Evolutionary conservation across 495 filamentous ascomycete species (phyloP), one percentile per base, ranked within the genome.

Genomic region (Aspergillus steynii): DNA sequence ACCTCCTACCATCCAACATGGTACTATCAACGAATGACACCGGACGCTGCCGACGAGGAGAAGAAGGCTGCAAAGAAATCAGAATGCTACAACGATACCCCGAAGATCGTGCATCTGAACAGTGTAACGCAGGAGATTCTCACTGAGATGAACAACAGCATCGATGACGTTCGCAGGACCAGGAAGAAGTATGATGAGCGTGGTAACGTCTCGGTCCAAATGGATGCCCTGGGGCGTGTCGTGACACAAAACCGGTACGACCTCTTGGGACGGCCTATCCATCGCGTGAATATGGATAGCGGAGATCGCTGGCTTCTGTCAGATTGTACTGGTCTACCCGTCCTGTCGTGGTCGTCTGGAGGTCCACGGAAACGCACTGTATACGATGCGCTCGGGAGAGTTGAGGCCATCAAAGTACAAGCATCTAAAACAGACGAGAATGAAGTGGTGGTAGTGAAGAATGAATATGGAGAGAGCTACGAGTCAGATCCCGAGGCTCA

Each of bases 161-260:
- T 42, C 20, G 25, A 27, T 1, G 55, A 29, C 4, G 58, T 26
- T 28, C 58, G 50, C 29, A 28, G 8, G 5, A 60, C 65, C 1
- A 55, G 61, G 1, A 34, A 7, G 4, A 4, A 20, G 2, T 59
- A 62, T 14, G 66, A 73, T 32, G 61, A 68, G n/a, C 20, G 53
- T 20, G 70, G 70, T 5, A 59, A 77, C 61, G 57, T 67, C 53
- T 31, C 58, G 45, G 25, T 59, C 64, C 59, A 71, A 55, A 45
- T 58, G 50, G 71, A 74, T 61, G 62, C 64, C 8, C 29, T 50
- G 12, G 60, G 47, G 4, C 56, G 69, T 3, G 20, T 55, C 32
- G 62, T 69, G 14, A 7, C 31, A 9, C 31, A 27, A 4, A 45
- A 27, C 2, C 1, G 20, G 6, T 20, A 49, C 31, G 58, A 60